A percentile compares a stretch with the other conserved stretches of the same genome.
phyloP scores from a whole-genome alignment of 768 basidiomycete species.

The Trametes meyenii region DNA sequence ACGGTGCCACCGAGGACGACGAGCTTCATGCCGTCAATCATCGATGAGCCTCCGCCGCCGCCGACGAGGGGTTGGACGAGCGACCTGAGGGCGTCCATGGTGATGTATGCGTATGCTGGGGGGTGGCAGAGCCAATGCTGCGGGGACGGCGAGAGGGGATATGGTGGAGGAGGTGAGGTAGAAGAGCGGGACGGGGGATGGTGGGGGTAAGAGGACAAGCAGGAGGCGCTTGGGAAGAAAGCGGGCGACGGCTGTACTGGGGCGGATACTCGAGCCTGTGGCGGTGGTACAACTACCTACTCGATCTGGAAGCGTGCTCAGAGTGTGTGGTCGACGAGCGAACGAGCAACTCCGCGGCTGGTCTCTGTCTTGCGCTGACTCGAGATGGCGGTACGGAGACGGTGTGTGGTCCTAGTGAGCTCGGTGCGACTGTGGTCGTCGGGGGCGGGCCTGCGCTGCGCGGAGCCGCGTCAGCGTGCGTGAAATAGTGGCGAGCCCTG shows the following conservation, averaged over 20 bases:
- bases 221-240: conserved; percentile 25
- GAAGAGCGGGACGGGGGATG: conserved; percentile 24
- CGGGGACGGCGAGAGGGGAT: conserved; percentile 27
- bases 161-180: conserved; percentile 31
- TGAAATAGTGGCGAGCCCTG: conserved; percentile 9
- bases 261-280: conserved; percentile 16
- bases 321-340: background rate
- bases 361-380: conserved; percentile 3
- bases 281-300: conserved; percentile 16
- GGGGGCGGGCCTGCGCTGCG: background rate
- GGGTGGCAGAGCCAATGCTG: conserved; percentile 44
- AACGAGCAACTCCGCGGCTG: background rate
- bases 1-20: conserved; percentile 88
- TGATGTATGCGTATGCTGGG: conserved; percentile 20
- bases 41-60: conserved; percentile 71
- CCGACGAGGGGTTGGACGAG: conserved; percentile 81
- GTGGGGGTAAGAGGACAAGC: conserved; percentile 30
- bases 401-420: too few species aligned
- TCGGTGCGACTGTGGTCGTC: background rate
- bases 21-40: conserved; percentile 89
- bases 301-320: conserved; percentile 7
- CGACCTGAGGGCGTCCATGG: conserved; percentile 81
- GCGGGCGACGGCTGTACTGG: conserved; percentile 18
- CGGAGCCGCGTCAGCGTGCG: conserved; percentile 6
- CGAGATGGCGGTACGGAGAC: background rate